phyloP scores from a whole-genome alignment of 768 basidiomycete genomes.

The Royoungia palumana region DNA sequence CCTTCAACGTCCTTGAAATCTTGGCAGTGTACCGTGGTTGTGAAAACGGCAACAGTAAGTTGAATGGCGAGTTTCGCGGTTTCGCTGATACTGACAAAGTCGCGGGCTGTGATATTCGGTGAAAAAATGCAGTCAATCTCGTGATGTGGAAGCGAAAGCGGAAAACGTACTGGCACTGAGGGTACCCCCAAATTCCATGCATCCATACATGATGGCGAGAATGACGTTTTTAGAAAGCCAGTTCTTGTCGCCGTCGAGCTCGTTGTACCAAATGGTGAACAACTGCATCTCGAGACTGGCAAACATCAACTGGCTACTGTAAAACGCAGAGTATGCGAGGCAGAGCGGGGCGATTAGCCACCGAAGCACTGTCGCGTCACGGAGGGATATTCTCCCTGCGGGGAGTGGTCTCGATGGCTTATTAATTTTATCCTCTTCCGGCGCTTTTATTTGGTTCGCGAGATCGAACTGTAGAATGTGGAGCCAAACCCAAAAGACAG shows the following conservation, averaged over 20 bases:
- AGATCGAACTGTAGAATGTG: slow-evolving; percentile 45
- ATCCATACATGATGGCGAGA: slow-evolving; percentile 38
- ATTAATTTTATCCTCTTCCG: slow-evolving; percentile 43
- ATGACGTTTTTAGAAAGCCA: slow-evolving; percentile 39
- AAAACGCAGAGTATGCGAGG: slow-evolving; percentile 32
- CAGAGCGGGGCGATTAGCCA: slow-evolving; percentile 36
- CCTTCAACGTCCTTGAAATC: slow-evolving; percentile 48
- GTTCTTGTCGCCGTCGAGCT: slow-evolving; percentile 35
- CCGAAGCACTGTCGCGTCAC: slow-evolving; percentile 34
- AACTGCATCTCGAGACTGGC: slow-evolving; percentile 35
- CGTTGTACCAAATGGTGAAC: slow-evolving; percentile 38
- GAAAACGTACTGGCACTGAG: slow-evolving; percentile 34
- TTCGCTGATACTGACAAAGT: slow-evolving; percentile 24
- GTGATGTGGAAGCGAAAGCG: neutral
- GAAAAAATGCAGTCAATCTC: too few species aligned
- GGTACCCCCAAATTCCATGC: slow-evolving; percentile 37
- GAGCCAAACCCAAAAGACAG: slow-evolving; percentile 42
- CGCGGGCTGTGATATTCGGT: neutral
- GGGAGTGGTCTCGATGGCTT: slow-evolving; percentile 46
- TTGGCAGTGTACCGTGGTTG: slow-evolving; percentile 48
- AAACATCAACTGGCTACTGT: slow-evolving; percentile 30
- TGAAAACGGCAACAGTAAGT: slow-evolving; percentile 37
- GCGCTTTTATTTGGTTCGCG: slow-evolving; percentile 42
- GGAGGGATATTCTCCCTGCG: slow-evolving; percentile 38
- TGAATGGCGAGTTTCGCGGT: slow-evolving; percentile 32